These are phyloP conservation scores for Spencermartinsiella europaea DNA, from an alignment of 805 yeast genomes.

Conservation along the genomic window DNA sequence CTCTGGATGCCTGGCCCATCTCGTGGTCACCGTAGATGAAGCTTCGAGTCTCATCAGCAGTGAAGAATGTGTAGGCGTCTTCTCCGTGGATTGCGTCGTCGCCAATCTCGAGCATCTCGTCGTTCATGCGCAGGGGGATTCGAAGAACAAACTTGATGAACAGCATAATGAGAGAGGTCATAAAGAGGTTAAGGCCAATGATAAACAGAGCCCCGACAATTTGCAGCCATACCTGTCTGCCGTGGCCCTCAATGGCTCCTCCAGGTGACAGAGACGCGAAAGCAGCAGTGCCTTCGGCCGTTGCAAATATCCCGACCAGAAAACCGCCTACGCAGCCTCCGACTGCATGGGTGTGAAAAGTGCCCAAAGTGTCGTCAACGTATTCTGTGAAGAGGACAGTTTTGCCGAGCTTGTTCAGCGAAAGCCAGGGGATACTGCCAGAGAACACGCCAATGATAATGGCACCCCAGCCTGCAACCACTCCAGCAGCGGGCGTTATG, in stretches of 20 bases:
- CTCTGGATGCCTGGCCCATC: conserved; percentile 1
- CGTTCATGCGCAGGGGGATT: conserved; percentile 4
- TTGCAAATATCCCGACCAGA: conserved; percentile 6
- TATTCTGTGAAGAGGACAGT: background rate
- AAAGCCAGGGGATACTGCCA: conserved; percentile 8
- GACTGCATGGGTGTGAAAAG: conserved; percentile 7
- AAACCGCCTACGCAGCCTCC: conserved; percentile 6
- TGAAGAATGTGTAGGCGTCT: conserved; percentile 6
- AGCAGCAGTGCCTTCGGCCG: conserved; percentile 6
- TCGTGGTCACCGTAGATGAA: conserved; percentile 5
- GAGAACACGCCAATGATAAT: conserved; percentile 3
- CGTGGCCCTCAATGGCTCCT: conserved; percentile 7
- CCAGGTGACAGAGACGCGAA: conserved; percentile 4
- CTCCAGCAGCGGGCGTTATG: conserved; percentile 15
- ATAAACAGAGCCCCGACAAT: conserved; percentile 7
- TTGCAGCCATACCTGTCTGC: conserved; percentile 9
- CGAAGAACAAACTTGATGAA: conserved; percentile 7
- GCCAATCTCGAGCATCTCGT: conserved; percentile 5
- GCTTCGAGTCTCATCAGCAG: conserved; percentile 4
- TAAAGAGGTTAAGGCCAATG: conserved; percentile 4
- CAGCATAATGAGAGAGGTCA: conserved; percentile 6
- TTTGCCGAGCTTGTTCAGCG: conserved; percentile 6
- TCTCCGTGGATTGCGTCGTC: conserved; percentile 9
- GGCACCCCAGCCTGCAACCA: conserved; percentile 7
- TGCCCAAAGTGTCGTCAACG: conserved; percentile 7